These are phyloP conservation scores for Chlorella sp. DNA, from an alignment of 139 green algal species.

Conservation along the genomic window DNA sequence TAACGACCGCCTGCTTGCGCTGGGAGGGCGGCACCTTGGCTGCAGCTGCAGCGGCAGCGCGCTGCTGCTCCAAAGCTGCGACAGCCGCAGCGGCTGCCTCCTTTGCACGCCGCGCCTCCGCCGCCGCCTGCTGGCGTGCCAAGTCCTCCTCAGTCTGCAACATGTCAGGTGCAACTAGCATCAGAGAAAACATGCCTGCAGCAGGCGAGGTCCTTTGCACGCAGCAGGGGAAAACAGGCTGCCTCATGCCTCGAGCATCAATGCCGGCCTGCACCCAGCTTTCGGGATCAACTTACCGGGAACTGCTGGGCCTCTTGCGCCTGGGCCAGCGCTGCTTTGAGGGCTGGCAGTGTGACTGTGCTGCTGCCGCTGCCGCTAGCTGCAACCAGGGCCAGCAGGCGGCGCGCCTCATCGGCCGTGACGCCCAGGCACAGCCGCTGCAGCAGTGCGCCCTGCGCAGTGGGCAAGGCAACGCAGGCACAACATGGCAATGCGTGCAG, in stretches of 20 bases:
- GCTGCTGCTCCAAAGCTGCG: not conserved
- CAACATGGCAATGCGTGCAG: not conserved
- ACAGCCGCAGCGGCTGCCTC: conserved; percentile 12
- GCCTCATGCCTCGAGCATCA: not conserved
- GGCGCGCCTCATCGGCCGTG: not conserved
- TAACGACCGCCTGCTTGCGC: not conserved
- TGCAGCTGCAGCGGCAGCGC: not conserved
- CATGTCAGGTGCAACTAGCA: not conserved
- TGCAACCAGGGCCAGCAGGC: conserved; percentile 14
- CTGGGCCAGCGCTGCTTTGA: not conserved
- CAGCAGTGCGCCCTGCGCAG: conserved; percentile 3
- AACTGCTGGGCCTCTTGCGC: conserved; percentile 25
- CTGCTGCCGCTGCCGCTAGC: not conserved
- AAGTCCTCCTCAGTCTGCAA: conserved; percentile 11
- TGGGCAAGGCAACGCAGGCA: not conserved
- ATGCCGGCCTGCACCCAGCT: not conserved
- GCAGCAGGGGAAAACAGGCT: not conserved
- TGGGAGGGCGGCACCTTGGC: not conserved
- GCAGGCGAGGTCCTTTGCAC: not conserved
- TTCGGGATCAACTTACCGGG: conserved; percentile 3
- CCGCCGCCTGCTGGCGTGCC: not conserved
- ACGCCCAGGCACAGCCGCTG: not conserved
- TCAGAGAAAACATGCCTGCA: not conserved
- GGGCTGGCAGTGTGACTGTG: not conserved
- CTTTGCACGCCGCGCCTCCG: not conserved